Evolutionary conservation across 805 yeast species (phyloP), one percentile per base, ranked within the genome.

Genomic region (Maudiozyma turicensis): DNA sequence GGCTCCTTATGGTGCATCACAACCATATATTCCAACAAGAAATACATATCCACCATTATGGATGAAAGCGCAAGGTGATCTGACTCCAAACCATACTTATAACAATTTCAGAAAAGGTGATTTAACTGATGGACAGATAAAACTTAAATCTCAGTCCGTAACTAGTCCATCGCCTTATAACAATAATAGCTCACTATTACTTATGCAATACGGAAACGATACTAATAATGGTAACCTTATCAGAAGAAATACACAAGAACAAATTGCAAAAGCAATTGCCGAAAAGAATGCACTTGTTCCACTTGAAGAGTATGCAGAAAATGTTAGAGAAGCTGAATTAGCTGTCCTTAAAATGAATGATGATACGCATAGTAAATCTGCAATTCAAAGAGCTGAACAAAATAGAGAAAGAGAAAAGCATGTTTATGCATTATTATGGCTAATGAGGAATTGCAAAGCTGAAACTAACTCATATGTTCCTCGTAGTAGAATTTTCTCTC

Each of bases 361-460:
- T 1, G 52, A 65, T 38, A 54, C 60, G 8, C 59, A 60, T 30
- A 49, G 59, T 20, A 57, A 58, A 50, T 52, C 65, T 28, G 56
- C 56, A 26, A 55, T 57, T 33, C 63, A 55, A 43, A 48, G 54
- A 50, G 60, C 59, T 48, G 68, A 68, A 50, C 65, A 60, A 43
- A 58, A 52, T 26, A 71, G 71, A 44, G 86, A 82, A 55, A 71
- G 78, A 50, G 82, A 78, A 57, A 73, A 81, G 45, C 96, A 86
- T 63, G 71, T 85, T 1, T 84, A 86, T 64, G 95, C 89, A 14
- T 76, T 86, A 78, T 78, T 84, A 3, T 86, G 93, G 84, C 70
- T 88, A 41, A 71, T 82, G 66, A 78, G 79, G 54, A 72, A 80
- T 15, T 86, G 85, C 54, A 74, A 73, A 50, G 59, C 71, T 8